A percentile compares a stretch with the other conserved stretches of the same genome.
Conservation (phyloP, 441 rosid genomes). For the Gossypium davidsonii region DNA sequence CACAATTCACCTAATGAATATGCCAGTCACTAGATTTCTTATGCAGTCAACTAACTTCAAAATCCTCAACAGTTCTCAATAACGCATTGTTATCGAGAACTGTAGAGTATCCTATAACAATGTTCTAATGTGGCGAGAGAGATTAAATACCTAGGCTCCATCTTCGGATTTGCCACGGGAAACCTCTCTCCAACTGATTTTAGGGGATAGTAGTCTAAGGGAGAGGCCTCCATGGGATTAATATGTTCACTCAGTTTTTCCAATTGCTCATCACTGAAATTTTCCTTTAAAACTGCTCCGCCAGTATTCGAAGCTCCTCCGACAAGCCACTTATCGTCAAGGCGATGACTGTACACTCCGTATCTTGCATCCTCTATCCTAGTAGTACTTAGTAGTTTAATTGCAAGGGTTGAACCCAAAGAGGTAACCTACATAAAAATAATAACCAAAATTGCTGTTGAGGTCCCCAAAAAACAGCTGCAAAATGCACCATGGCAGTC, state of each 20-base stretch:
- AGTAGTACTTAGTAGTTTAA: constrained; percentile 67
- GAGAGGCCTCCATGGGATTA: constrained; percentile 47
- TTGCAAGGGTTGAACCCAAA: constrained; percentile 85
- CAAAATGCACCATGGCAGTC: background rate
- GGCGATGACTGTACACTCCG: constrained; percentile 93
- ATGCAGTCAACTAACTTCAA: no score
- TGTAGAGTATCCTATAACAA: background rate
- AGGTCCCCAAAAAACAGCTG: background rate
- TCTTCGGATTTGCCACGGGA: constrained; percentile 75
- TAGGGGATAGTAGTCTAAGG: constrained; percentile 71
- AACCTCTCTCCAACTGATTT: constrained; percentile 70
- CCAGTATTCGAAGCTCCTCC: constrained; percentile 99
- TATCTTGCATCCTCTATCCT: constrained; percentile 86
- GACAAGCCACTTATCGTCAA: constrained; percentile 94
- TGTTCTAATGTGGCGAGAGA: background rate
- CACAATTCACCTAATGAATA: no score
- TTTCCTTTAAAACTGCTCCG: constrained; percentile 78
- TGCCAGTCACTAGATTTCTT: no score
- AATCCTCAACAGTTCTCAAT: no score
- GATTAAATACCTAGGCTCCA: constrained; percentile 58
- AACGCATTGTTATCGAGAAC: background rate
- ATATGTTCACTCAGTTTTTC: constrained; percentile 59
- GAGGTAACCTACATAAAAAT: constrained; percentile 67
- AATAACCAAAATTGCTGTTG: background rate
- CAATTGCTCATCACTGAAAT: constrained; percentile 66